These are phyloP conservation scores for Acmispon strigosus DNA, from an alignment of 306 rosid genomes.

Conservation along the genomic window DNA sequence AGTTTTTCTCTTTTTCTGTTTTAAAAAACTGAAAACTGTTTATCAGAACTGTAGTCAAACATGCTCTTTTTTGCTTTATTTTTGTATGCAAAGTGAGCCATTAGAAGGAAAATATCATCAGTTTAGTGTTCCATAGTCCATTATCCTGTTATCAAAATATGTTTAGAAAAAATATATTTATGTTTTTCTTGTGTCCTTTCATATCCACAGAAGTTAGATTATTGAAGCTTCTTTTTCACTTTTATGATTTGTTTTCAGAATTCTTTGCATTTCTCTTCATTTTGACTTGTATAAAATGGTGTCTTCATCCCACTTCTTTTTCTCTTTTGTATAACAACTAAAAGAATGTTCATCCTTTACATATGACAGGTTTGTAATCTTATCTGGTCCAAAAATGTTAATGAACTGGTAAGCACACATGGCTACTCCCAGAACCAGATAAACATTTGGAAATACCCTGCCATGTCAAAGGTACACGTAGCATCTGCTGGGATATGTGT, in stretches of 20 bases:
- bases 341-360: neutral
- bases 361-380: conserved; percentile 84
- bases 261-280: neutral
- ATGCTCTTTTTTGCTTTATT: neutral
- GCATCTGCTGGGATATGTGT: neutral
- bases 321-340: neutral
- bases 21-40: too few species aligned
- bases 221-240: neutral
- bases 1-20: too few species aligned
- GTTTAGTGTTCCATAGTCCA: neutral
- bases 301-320: neutral
- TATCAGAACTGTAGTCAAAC: too few species aligned
- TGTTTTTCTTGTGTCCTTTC: neutral
- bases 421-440: conserved; percentile 96
- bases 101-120: neutral
- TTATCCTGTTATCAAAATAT: neutral
- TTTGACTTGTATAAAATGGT: neutral
- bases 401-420: conserved; percentile 90
- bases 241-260: neutral
- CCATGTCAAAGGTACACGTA: conserved; percentile 80
- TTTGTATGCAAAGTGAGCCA: neutral
- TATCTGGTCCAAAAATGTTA: conserved; percentile 91
- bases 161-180: neutral
- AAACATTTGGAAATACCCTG: conserved; percentile 87
- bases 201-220: neutral